A percentile compares a stretch with the other conserved stretches of the same genome.
Conservation (phyloP, 1,139 yeast species). For the Debaryomyces sp. region DNA sequence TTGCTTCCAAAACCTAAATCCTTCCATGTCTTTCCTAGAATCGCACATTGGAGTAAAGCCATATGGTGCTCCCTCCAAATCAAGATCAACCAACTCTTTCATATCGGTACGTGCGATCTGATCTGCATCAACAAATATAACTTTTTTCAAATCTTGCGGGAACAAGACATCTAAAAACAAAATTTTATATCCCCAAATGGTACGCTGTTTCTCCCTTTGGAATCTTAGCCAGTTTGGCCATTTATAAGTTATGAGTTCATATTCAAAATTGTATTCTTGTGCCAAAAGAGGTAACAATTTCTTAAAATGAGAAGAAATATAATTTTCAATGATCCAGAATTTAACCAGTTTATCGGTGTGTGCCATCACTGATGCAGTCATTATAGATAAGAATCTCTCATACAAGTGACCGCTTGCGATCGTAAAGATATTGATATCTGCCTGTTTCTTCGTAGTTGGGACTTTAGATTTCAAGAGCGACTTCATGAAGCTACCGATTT, state of each 20-base stretch:
- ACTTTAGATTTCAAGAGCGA: conserved; percentile 2
- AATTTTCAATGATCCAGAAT: conserved; percentile 88
- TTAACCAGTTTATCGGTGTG: conserved; percentile 67
- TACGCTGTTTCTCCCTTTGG: conserved; percentile 76
- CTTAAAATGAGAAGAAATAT: conserved; percentile 69
- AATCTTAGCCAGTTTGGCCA: conserved; percentile 92
- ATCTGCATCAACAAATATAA: conserved; percentile 87
- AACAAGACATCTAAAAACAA: conserved; percentile 84
- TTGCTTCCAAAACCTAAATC: conserved; percentile 87
- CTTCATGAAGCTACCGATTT: not conserved
- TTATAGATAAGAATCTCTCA: conserved; percentile 71
- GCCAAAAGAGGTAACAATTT: conserved; percentile 64
- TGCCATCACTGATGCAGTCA: conserved; percentile 75
- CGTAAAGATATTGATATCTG: conserved; percentile 79
- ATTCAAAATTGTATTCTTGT: conserved; percentile 57
- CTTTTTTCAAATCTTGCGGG: conserved; percentile 73
- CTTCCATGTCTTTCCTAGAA: conserved; percentile 78
- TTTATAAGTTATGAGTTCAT: conserved; percentile 75
- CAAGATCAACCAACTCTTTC: conserved; percentile 64
- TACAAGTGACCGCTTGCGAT: conserved; percentile 81
- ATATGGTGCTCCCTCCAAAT: conserved; percentile 76
- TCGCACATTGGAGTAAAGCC: conserved; percentile 92
- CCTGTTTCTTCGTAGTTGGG: conserved; percentile 27
- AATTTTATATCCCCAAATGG: conserved; percentile 87
- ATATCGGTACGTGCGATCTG: conserved; percentile 77